These are phyloP conservation scores for Phylloporus sp. DNA, from an alignment of 1,284 basidiomycete genomes.

Conservation along the genomic window DNA sequence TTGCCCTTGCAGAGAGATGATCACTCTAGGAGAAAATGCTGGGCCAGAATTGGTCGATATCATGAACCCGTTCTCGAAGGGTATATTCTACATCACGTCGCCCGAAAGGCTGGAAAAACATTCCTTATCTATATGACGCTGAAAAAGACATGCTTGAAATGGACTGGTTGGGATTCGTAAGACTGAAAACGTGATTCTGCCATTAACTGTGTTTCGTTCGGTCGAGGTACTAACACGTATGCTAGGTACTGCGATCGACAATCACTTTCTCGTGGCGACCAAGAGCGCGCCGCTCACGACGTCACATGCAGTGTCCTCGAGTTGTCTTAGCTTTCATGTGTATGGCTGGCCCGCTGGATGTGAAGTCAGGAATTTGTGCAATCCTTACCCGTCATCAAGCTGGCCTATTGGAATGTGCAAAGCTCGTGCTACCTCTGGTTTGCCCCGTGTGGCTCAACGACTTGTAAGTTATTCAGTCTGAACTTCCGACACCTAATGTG, in stretches of 20 bases:
- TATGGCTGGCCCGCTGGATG: too few species aligned
- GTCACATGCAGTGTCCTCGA: slow-evolving; percentile 3
- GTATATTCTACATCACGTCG: slow-evolving; percentile 98
- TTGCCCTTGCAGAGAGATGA: slow-evolving; percentile 75
- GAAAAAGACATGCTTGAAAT: slow-evolving; percentile 99
- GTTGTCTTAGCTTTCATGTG: not conserved
- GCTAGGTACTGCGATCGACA: slow-evolving; percentile 46
- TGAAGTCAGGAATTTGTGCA: too few species aligned
- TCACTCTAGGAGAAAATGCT: slow-evolving; percentile 97
- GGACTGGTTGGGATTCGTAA: slow-evolving; percentile 97
- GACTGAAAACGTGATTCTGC: slow-evolving; percentile 87
- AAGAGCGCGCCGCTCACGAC: slow-evolving; percentile 3
- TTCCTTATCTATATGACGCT: slow-evolving; percentile 96
- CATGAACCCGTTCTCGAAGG: slow-evolving; percentile 98
- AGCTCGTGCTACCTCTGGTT: too few species aligned
- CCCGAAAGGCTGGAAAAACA: slow-evolving; percentile 99
- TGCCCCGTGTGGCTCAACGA: too few species aligned
- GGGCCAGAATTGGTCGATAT: slow-evolving; percentile 97
- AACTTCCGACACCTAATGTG: too few species aligned
- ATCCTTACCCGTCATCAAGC: too few species aligned
- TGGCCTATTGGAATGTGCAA: too few species aligned
- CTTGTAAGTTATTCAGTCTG: too few species aligned
- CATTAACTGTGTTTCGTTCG: not conserved
- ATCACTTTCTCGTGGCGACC: slow-evolving; percentile 36
- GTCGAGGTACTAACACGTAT: not conserved